A percentile compares a stretch with the other conserved stretches of the same genome.
phyloP scores from a whole-genome alignment of 164 flowering plant species.

The Magnolia changhungtana region DNA sequence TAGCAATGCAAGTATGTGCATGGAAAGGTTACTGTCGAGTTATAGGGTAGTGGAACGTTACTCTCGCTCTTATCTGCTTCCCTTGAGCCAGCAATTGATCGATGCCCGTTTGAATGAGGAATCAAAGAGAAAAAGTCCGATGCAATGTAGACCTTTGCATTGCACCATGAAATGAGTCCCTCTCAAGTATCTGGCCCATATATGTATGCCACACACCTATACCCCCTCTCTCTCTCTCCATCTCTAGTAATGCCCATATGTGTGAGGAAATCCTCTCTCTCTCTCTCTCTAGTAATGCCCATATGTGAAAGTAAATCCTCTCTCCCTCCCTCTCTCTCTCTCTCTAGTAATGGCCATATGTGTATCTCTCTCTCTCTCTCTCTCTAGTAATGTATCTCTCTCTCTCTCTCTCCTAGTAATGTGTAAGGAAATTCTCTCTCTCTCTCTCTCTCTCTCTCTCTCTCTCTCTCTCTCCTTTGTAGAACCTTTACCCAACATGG shows the following conservation, averaged over 20 bases:
- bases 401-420: background rate
- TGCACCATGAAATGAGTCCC: background rate
- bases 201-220: background rate
- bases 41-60: background rate
- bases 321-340: background rate
- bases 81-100: slow-evolving; percentile 1
- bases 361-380: background rate
- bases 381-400: background rate
- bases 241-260: background rate
- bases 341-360: background rate
- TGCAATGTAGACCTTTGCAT: background rate
- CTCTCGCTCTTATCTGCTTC: background rate
- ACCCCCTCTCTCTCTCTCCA: background rate
- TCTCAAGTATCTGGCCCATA: background rate
- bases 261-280: background rate
- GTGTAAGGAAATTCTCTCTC: background rate
- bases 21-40: background rate
- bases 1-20: background rate
- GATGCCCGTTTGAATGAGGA: background rate
- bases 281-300: background rate
- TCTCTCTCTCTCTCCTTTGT: background rate
- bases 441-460: background rate
- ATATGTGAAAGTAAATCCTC: background rate
- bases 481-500: slow-evolving; percentile 1
- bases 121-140: background rate